These are phyloP conservation scores for Penicillium sclerotiorum DNA, from an alignment of 2,329 filamentous ascomycete genomes.

Conservation along the genomic window DNA sequence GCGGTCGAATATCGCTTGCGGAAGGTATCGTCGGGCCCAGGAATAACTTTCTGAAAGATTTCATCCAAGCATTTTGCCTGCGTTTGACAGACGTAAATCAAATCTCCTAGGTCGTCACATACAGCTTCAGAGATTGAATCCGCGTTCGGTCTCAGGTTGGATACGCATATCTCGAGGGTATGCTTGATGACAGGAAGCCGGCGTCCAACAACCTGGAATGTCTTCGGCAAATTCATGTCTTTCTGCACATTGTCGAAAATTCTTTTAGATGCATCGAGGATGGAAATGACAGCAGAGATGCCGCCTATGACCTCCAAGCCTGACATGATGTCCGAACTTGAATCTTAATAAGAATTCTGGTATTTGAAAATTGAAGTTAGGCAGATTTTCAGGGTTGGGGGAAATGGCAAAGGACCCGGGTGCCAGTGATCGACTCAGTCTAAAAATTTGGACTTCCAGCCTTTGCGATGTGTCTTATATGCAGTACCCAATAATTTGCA, in stretches of 20 bases:
- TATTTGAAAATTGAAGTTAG: too few species aligned
- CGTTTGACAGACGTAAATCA: not conserved
- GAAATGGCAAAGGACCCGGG: too few species aligned
- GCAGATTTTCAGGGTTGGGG: too few species aligned
- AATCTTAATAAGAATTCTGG: too few species aligned
- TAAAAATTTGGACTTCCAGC: too few species aligned
- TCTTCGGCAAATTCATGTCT: constrained; percentile 6
- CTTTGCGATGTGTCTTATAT: too few species aligned
- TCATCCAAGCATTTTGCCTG: not conserved
- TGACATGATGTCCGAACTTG: too few species aligned
- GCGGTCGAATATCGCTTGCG: constrained; percentile 4
- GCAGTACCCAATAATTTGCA: too few species aligned
- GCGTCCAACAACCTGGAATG: constrained; percentile 1
- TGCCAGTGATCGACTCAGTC: too few species aligned
- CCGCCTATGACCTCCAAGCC: constrained; percentile 6
- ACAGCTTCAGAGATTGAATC: not conserved
- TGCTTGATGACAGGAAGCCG: constrained; percentile 6
- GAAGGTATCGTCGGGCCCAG: constrained; percentile 6
- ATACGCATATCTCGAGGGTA: not conserved
- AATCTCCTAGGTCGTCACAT: not conserved
- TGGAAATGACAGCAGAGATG: constrained; percentile 5
- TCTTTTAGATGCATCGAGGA: constrained; percentile 5
- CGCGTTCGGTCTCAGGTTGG: not conserved
- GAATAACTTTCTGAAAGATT: constrained; percentile 9
- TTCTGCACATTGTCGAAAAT: constrained; percentile 6